These are phyloP conservation scores for Aureoboletus auriporus DNA, from an alignment of 768 basidiomycete species.

Conservation along the genomic window DNA sequence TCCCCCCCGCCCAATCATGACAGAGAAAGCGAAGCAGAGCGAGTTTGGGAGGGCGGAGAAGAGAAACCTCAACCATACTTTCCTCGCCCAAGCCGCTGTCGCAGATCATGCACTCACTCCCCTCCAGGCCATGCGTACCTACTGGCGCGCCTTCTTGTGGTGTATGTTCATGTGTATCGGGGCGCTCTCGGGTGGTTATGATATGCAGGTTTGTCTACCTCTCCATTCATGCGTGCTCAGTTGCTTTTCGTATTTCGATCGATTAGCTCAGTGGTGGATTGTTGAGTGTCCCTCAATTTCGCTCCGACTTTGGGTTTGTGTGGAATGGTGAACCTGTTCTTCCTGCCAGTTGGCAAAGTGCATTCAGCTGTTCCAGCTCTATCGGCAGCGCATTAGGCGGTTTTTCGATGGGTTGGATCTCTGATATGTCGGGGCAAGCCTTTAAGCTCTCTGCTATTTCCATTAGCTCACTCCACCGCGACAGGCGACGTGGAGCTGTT, in stretches of 20 bases:
- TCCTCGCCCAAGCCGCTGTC: conserved; percentile 21
- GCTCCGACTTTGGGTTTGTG: conserved; percentile 23
- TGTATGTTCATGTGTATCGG: conserved; percentile 23
- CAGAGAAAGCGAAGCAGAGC: too few relatives aligned
- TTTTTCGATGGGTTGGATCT: conserved; percentile 20
- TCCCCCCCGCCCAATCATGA: conserved; percentile 4
- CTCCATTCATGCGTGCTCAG: neutral
- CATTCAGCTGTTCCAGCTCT: conserved; percentile 22
- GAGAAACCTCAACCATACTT: conserved; percentile 9
- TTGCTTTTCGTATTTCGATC: neutral
- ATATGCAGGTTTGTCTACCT: conserved; percentile 15
- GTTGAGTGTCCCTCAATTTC: conserved; percentile 22
- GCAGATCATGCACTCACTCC: conserved; percentile 19
- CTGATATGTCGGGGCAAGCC: conserved; percentile 19
- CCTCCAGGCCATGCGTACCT: conserved; percentile 13
- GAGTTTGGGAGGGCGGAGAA: conserved; percentile 1
- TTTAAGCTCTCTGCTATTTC: neutral
- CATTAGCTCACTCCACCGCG: neutral
- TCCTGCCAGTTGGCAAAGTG: conserved; percentile 26
- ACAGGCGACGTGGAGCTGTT: conserved; percentile 22
- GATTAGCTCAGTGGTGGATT: conserved; percentile 19
- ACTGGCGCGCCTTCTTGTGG: conserved; percentile 26
- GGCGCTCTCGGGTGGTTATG: conserved; percentile 24
- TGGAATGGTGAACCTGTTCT: conserved; percentile 5
- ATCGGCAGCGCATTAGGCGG: conserved; percentile 26